These are phyloP conservation scores for Globisporangium alternatum DNA, from an alignment of 352 stramenopile species.

Conservation along the genomic window DNA sequence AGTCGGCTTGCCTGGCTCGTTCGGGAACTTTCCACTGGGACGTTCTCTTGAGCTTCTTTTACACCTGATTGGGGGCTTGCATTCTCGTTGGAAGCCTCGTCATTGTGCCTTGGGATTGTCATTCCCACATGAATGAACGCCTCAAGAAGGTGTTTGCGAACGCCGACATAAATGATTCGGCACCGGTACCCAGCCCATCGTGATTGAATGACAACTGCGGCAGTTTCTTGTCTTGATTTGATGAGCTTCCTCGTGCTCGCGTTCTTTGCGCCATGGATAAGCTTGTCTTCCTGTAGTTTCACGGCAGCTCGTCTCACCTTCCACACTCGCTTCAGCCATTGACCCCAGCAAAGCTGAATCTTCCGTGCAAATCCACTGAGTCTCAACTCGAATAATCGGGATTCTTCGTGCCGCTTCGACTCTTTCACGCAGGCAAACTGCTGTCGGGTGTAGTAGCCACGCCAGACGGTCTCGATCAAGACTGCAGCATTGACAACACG, in stretches of 20 bases:
- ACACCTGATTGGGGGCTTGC: not conserved
- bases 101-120: not conserved
- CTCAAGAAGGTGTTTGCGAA: not conserved
- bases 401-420: not conserved
- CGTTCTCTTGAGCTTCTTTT: not conserved
- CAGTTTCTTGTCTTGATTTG: conserved; percentile 10
- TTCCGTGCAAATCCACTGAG: conserved; percentile 11
- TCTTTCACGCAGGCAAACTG: conserved; percentile 7
- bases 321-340: conserved; percentile 26
- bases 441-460: conserved; percentile 11
- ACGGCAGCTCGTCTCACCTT: conserved; percentile 27
- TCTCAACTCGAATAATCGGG: conserved; percentile 7
- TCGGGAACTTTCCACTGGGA: not conserved
- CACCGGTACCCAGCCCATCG: conserved; percentile 13
- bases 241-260: conserved; percentile 1
- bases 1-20: conserved; percentile 1
- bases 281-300: conserved; percentile 27
- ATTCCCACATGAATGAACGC: not conserved
- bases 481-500: conserved; percentile 8
- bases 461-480: conserved; percentile 17
- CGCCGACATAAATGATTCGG: conserved; percentile 8
- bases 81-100: not conserved
- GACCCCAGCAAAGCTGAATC: conserved; percentile 29
- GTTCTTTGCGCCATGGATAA: conserved; percentile 29
- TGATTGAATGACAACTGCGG: conserved; percentile 11